These are phyloP conservation scores for Colletotrichum euphorbiae DNA, from an alignment of 2,329 filamentous ascomycete genomes.

Conservation along the genomic window DNA sequence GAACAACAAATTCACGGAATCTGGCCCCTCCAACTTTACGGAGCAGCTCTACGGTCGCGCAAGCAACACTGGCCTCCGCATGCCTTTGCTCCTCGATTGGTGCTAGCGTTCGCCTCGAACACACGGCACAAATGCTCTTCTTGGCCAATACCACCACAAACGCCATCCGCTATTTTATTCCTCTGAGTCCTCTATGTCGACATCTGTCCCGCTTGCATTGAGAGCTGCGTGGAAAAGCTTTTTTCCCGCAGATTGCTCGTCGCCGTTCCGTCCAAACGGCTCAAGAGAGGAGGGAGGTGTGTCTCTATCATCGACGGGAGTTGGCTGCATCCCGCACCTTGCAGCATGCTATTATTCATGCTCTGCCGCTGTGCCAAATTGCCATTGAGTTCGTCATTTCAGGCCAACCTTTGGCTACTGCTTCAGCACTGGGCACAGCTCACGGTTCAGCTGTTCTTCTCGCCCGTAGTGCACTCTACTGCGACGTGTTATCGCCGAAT, in stretches of 20 bases:
- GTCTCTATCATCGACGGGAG: constrained; percentile 11
- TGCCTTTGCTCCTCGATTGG: background rate
- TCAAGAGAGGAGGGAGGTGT: background rate
- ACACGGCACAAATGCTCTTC: background rate
- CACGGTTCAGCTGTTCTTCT: constrained; percentile 35
- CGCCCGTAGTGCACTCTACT: background rate
- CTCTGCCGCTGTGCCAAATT: constrained; percentile 12
- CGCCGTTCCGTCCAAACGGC: constrained; percentile 3
- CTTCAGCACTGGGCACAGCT: constrained; percentile 18
- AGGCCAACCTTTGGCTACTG: constrained; percentile 7
- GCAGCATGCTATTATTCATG: constrained; percentile 16
- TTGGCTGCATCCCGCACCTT: constrained; percentile 27
- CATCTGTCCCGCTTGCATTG: background rate
- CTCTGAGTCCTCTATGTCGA: background rate
- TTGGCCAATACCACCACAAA: constrained; percentile 7
- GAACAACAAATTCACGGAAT: constrained; percentile 14
- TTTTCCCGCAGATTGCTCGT: constrained; percentile 14
- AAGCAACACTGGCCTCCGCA: constrained; percentile 14
- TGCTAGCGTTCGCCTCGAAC: background rate
- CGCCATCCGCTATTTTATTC: background rate
- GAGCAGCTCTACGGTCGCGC: constrained; percentile 7
- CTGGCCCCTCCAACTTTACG: background rate
- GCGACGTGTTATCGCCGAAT: background rate
- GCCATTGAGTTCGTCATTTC: constrained; percentile 11
- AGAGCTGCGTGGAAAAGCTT: background rate